Evolutionary conservation across 768 basidiomycete genomes (phyloP).

Genomic region (Terana coerulea): DNA sequence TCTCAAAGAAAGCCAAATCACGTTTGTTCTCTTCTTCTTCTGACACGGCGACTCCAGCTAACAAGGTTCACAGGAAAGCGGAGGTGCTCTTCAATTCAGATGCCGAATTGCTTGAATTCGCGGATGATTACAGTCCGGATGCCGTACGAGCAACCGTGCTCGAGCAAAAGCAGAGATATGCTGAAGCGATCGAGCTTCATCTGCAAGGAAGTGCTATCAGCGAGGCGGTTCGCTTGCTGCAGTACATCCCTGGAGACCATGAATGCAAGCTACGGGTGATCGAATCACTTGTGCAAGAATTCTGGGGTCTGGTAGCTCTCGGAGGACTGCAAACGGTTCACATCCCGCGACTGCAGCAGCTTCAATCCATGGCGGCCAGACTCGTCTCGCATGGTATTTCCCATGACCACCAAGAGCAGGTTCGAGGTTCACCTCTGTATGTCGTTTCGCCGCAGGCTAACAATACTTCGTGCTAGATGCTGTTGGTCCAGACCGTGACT

Average conservation of each 20-base stretch:
- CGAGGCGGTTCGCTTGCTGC: slow-evolving; percentile 43
- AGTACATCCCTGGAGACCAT: slow-evolving; percentile 29
- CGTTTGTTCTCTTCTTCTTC: slow-evolving; percentile 25
- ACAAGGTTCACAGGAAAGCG: slow-evolving; percentile 35
- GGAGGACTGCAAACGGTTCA: too few relatives aligned
- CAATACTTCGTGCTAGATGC: background rate
- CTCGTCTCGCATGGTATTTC: background rate
- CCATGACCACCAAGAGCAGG: background rate
- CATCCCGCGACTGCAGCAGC: background rate
- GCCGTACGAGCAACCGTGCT: slow-evolving; percentile 43
- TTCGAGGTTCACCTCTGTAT: background rate
- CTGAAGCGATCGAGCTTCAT: slow-evolving; percentile 50
- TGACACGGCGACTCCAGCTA: background rate
- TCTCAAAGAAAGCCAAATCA: slow-evolving; percentile 32
- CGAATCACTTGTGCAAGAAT: slow-evolving; percentile 34
- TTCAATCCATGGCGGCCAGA: background rate
- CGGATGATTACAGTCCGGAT: slow-evolving; percentile 50
- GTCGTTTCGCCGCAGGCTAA: background rate
- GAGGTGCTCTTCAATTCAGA: slow-evolving; percentile 40
- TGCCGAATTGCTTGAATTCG: slow-evolving; percentile 52
- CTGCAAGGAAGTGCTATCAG: slow-evolving; percentile 38
- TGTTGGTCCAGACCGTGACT: slow-evolving; percentile 33
- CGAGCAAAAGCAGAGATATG: slow-evolving; percentile 33
- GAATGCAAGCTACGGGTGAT: slow-evolving; percentile 32
- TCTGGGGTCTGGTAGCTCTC: background rate